A percentile compares a stretch with the other conserved stretches of the same genome.
These are phyloP conservation scores for Sporothrix brasiliensis DNA, from an alignment of 2,329 filamentous ascomycete genomes.

Conservation along the genomic window DNA sequence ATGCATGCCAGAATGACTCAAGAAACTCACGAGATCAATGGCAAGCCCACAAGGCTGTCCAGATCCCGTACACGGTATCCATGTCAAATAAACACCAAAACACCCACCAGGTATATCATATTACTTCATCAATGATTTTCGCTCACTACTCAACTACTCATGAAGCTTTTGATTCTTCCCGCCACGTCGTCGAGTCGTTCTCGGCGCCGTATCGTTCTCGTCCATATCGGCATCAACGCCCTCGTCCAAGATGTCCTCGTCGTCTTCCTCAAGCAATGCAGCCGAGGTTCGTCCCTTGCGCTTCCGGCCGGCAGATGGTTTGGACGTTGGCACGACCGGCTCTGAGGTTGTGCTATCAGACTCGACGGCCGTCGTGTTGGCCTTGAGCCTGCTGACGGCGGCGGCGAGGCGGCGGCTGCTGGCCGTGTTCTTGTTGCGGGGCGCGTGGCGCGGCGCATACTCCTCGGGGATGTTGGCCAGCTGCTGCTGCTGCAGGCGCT, in stretches of 20 bases:
- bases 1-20: not conserved
- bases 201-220: not conserved
- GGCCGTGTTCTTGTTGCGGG: constrained; percentile 33
- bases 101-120: not conserved
- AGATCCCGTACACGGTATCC: not conserved
- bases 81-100: not conserved
- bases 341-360: constrained; percentile 28
- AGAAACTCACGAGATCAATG: not conserved
- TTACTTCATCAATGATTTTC: too few relatives aligned
- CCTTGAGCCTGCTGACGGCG: constrained; percentile 42
- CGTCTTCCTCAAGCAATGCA: constrained; percentile 11
- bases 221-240: constrained; percentile 30
- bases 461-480: constrained; percentile 35
- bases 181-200: constrained; percentile 27
- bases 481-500: constrained; percentile 19
- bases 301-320: constrained; percentile 38
- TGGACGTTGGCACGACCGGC: constrained; percentile 22
- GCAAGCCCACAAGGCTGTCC: too few relatives aligned
- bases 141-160: not conserved
- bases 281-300: constrained; percentile 39
- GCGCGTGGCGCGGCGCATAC: constrained; percentile 40
- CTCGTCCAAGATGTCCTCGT: constrained; percentile 35
- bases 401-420: constrained; percentile 43
- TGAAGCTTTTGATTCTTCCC: constrained; percentile 29
- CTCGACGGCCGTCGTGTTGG: constrained; percentile 34